phyloP scores from a whole-genome alignment of 306 rosid species.

The Fragaria ananassa region DNA sequence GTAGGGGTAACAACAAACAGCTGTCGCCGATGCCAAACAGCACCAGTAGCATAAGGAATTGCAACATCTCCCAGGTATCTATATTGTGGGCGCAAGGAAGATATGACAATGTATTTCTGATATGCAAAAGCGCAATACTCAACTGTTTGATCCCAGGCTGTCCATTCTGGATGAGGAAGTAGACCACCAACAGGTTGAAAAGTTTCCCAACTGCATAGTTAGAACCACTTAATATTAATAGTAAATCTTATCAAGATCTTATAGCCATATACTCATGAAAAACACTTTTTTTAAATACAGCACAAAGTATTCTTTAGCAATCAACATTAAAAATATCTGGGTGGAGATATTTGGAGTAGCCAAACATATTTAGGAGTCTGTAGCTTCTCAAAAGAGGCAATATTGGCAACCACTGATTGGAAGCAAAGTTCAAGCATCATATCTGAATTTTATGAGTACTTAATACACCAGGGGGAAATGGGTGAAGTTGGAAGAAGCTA shows the following conservation, averaged over 20 bases:
- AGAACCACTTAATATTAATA: neutral
- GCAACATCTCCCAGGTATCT: conserved; percentile 98
- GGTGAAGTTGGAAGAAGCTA: neutral
- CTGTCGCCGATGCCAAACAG: conserved; percentile 95
- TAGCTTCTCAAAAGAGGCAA: neutral
- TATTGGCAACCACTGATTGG: neutral
- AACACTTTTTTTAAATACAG: conserved; percentile 11
- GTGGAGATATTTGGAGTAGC: neutral
- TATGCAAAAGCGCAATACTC: conserved; percentile 98
- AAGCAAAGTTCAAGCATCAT: conserved; percentile 6
- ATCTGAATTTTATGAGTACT: neutral
- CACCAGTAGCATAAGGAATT: conserved; percentile 86
- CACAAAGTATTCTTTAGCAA: neutral
- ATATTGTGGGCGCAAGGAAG: conserved; percentile 94
- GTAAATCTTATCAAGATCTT: neutral
- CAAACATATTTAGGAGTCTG: neutral
- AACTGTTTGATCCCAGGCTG: conserved; percentile 96
- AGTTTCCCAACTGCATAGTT: conserved; percentile 85
- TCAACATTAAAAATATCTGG: neutral
- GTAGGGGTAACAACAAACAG: conserved; percentile 94
- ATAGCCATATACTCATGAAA: conserved; percentile 1
- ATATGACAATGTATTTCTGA: conserved; percentile 84
- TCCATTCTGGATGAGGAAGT: conserved; percentile 99
- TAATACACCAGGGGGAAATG: neutral
- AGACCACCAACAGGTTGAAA: conserved; percentile 93